Evolutionary conservation across 768 basidiomycete species (phyloP).

Genomic region (Trametes gibbosa): DNA sequence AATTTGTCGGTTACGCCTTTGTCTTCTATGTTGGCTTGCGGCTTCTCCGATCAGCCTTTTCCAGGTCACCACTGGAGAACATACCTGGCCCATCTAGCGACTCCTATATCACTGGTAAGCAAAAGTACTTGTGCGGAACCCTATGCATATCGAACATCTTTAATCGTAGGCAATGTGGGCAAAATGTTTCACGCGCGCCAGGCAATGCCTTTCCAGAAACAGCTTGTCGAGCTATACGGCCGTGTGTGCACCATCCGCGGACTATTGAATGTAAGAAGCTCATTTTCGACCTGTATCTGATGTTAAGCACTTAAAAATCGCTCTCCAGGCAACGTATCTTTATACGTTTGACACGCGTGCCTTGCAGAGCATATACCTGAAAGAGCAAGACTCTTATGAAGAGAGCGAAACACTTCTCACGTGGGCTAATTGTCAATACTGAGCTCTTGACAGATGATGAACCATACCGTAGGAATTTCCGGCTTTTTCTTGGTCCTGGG

Average conservation of each 20-base stretch:
- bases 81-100: neutral
- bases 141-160: neutral
- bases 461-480: neutral
- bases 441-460: too few relatives aligned
- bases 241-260: neutral
- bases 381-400: conserved; percentile 18
- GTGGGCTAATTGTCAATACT: neutral
- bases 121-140: neutral
- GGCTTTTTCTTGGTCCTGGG: conserved; percentile 12
- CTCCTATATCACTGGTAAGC: neutral
- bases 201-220: neutral
- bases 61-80: neutral
- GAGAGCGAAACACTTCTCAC: neutral
- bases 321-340: neutral
- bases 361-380: conserved; percentile 15
- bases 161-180: neutral
- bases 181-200: neutral
- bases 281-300: neutral
- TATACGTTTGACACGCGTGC: conserved; percentile 13
- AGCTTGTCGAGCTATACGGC: neutral
- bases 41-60: neutral
- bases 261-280: neutral
- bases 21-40: neutral
- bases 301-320: neutral
- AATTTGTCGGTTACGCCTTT: neutral